Conservation (phyloP, 371 early-diverging fungal genomes). For the Sporodiniella umbellata region DNA sequence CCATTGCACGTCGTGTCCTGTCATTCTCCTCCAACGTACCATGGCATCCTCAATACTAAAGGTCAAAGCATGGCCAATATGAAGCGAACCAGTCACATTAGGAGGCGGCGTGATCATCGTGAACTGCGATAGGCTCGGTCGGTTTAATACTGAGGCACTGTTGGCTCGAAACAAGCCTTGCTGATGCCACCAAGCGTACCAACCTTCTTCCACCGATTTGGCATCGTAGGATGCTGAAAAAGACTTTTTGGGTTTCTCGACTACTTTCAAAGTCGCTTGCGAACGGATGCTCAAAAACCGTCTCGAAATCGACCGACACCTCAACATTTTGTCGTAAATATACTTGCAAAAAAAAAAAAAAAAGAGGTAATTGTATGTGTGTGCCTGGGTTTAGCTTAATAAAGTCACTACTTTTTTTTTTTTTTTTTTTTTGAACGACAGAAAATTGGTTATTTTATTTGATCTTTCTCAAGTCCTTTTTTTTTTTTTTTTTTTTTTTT, state of each 20-base stretch:
- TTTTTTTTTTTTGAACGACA: no score
- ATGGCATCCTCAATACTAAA: conserved; percentile 86
- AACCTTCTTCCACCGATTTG: conserved; percentile 58
- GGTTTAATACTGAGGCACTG: conserved; percentile 11
- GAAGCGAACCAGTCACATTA: conserved; percentile 95
- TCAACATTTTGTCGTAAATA: background rate
- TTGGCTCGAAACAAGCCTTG: conserved; percentile 44
- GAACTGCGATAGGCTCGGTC: conserved; percentile 20
- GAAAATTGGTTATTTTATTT: no score
- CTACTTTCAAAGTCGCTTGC: background rate
- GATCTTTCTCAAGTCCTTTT: no score
- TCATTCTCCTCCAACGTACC: conserved; percentile 87
- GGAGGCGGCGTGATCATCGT: conserved; percentile 95
- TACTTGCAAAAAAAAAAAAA: background rate
- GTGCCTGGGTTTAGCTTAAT: no score
- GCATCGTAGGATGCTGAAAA: conserved; percentile 28
- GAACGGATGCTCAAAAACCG: background rate
- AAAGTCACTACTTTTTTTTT: no score
- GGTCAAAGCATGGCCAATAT: conserved; percentile 96
- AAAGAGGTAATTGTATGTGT: no score
- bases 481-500: no score
- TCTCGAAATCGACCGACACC: background rate
- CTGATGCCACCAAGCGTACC: conserved; percentile 72
- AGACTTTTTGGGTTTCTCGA: conserved; percentile 24
- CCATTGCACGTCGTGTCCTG: conserved; percentile 80